Evolutionary conservation across 176 grass and related monocot species (phyloP).

Genomic region (barley (Hordeum vulgare)): MorexV3_pseudomolecules_assembly NC_058523.1:514475879-514476378

Average conservation of each 20-base stretch:
- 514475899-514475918: conserved; percentile 84
- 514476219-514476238: conserved; percentile 46
- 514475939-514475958: conserved; percentile 80
- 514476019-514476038: background rate
- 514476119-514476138: too few relatives aligned
- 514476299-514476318: conserved; percentile 38
- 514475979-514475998: background rate
- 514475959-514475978: conserved; percentile 19
- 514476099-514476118: background rate
- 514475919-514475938: conserved; percentile 92
- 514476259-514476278: conserved; percentile 44
- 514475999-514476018: background rate
- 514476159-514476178: too few relatives aligned
- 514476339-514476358: background rate
- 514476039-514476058: background rate
- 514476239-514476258: conserved; percentile 74
- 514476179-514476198: background rate
- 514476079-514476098: background rate
- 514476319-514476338: background rate
- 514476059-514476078: background rate
- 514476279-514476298: conserved; percentile 90
- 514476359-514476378: background rate
- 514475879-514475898: conserved; percentile 75
- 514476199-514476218: background rate
- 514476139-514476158: too few relatives aligned